Evolutionary conservation across 306 rosid genomes (phyloP), one percentile per base, ranked within the genome.

Genomic region (Ochetophila trinervis): DNA sequence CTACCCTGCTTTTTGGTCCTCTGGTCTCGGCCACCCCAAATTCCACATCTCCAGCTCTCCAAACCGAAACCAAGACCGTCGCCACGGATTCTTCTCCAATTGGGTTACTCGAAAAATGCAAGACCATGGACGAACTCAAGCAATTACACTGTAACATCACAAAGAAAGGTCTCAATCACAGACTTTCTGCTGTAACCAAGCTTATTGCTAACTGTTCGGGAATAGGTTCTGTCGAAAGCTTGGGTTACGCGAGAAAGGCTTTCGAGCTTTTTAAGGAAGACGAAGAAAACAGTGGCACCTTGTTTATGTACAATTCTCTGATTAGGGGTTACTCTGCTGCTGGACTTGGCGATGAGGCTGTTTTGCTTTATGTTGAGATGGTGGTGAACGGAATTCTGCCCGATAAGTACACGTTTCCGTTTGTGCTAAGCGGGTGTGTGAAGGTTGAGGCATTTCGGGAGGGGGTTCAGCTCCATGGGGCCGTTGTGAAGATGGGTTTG

Each of bases 381-480:
- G 32, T 73, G 23, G 68, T 34, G 24, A 60, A 69, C 73, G 89
- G 87, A 3, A 53, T 86, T 78, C 17, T 74, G 60, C 94, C 97
- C 44, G 89, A 91, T 40, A 91, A 84, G 68, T 88, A 73, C 70
- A 86, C 93, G 0, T 86, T 86, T 66, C 97, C 91, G 0, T 85
- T 81, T 73, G 62, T 74, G 44, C 78, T 91, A 19, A 88, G 90
- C 66, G 86, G 80, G 0, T 86, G 91, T 15, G 82, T 89, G 0
- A 86, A 86, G 80, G 32, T 66, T 61, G 73, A 68, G 83, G 86
- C 85, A 4, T 21, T 81, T 67, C 30, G 36, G 22, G 87, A 78
- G 65, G 96, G 96, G 35, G 48, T 72, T 81, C 96, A 86, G 69
- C 79, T 82, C 69, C 97, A 86, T 78, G 84, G 91, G 30, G 78